phyloP scores from a whole-genome alignment of 2,329 filamentous ascomycete genomes.

The Fusarium mexicanum region DNA sequence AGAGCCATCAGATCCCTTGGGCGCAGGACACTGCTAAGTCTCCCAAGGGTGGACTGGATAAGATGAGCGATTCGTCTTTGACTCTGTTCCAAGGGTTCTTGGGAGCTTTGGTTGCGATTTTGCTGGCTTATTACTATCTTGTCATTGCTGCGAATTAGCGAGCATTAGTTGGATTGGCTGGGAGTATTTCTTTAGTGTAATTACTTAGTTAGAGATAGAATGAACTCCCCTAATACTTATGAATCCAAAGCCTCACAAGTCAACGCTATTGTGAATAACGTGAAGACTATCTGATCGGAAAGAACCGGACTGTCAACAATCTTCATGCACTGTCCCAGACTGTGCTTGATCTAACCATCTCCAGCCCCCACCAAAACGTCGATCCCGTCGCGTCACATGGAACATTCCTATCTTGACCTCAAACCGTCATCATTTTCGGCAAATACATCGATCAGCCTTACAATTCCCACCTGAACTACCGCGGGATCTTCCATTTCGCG shows the following conservation, averaged over 20 bases:
- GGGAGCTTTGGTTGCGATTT: conserved; percentile 13
- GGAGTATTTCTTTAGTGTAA: background rate
- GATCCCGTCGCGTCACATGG: background rate
- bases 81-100: conserved; percentile 22
- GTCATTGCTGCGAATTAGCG: conserved; percentile 13
- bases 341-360: background rate
- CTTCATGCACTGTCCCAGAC: background rate
- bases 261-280: background rate
- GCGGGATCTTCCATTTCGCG: background rate
- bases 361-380: background rate
- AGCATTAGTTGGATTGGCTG: background rate
- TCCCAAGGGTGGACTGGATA: conserved; percentile 13
- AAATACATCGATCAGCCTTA: background rate
- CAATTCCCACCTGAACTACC: background rate
- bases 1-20: conserved; percentile 23
- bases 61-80: conserved; percentile 13
- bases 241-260: too few species aligned
- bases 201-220: background rate
- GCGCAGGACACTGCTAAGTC: background rate
- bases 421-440: background rate
- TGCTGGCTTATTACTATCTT: conserved; percentile 20
- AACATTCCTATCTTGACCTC: background rate
- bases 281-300: background rate
- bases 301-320: background rate
- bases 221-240: background rate